Evolutionary conservation across 306 rosid species (phyloP).

Genomic region (Glycine latifolia): DNA sequence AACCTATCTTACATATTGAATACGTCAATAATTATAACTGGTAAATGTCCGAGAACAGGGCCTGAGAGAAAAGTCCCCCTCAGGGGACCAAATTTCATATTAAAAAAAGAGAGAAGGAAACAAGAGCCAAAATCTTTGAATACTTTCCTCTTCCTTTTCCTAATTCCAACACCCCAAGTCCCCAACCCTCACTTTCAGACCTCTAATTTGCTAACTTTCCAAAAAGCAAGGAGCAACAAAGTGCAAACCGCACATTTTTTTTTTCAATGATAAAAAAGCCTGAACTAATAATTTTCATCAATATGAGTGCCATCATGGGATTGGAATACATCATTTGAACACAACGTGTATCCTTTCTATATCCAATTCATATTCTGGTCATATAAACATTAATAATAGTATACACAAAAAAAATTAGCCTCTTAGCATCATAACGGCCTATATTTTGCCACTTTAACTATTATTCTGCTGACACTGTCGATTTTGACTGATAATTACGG

Average conservation of each 20-base stretch:
- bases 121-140: conserved; percentile 54
- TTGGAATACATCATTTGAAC: conserved; percentile 41
- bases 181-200: conserved; percentile 56
- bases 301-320: conserved; percentile 51
- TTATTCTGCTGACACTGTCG: neutral
- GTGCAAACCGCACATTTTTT: conserved; percentile 33
- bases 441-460: too few species aligned
- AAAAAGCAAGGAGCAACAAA: conserved; percentile 58
- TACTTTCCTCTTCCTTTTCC: conserved; percentile 52
- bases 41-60: neutral
- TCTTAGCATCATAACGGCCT: too few species aligned
- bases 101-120: conserved; percentile 37
- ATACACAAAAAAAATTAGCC: too few species aligned
- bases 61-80: neutral
- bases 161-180: conserved; percentile 52
- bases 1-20: neutral
- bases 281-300: conserved; percentile 61
- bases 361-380: neutral
- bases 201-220: conserved; percentile 60
- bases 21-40: conserved; percentile 32
- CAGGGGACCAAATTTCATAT: conserved; percentile 44
- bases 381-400: neutral
- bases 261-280: conserved; percentile 40
- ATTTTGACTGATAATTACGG: neutral
- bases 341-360: conserved; percentile 35